These are phyloP conservation scores for Phytophthora foliorum DNA, from an alignment of 352 stramenopile species.

Conservation along the genomic window DNA sequence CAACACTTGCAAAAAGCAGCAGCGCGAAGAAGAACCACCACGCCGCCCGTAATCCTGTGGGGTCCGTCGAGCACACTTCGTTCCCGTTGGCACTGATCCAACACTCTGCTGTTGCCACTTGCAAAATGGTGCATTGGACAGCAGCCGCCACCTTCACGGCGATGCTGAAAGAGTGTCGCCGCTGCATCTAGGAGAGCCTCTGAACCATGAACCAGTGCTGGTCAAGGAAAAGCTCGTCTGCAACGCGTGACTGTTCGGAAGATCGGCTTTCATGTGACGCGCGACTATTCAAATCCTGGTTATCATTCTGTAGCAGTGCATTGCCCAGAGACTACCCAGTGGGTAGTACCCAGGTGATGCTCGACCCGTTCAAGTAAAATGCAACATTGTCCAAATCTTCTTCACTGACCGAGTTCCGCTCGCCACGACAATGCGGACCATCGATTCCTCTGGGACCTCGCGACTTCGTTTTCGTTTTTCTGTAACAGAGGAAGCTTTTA, in stretches of 20 bases:
- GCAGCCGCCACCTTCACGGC: slow-evolving; percentile 2
- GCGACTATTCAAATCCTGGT: neutral
- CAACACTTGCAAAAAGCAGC: slow-evolving; percentile 48
- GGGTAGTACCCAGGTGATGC: too few relatives aligned
- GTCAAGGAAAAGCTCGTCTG: neutral
- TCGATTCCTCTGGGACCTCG: too few relatives aligned
- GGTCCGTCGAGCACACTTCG: slow-evolving; percentile 66
- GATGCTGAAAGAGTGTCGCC: neutral
- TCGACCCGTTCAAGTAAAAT: too few relatives aligned
- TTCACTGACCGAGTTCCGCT: too few relatives aligned
- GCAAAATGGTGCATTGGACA: slow-evolving; percentile 16
- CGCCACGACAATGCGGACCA: too few relatives aligned
- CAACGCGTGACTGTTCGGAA: slow-evolving; percentile 25
- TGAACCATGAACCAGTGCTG: slow-evolving; percentile 2
- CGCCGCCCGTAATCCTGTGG: slow-evolving; percentile 50
- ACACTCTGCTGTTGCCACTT: slow-evolving; percentile 53
- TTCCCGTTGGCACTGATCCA: slow-evolving; percentile 64
- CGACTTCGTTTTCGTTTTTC: too few relatives aligned
- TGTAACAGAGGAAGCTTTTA: too few relatives aligned
- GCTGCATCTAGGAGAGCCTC: slow-evolving; percentile 10
- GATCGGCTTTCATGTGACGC: slow-evolving; percentile 5
- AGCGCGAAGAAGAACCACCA: slow-evolving; percentile 82
- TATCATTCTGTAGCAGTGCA: too few relatives aligned
- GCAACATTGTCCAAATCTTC: too few relatives aligned
- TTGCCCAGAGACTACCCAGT: too few relatives aligned